phyloP scores from a whole-genome alignment of 1,139 yeast genomes.

The Pichia sp. region DNA sequence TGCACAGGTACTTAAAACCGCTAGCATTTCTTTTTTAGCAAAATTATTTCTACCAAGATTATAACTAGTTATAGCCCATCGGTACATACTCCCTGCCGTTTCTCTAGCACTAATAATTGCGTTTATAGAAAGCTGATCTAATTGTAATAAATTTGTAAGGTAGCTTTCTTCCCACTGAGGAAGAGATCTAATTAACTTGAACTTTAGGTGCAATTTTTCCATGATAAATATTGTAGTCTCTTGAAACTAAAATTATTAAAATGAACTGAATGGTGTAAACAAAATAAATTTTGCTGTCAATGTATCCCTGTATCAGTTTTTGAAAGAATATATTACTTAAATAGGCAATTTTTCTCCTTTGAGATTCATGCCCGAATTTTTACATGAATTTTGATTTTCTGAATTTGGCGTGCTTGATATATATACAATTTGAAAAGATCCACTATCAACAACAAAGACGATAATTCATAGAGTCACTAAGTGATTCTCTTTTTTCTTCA shows the following conservation, averaged over 20 bases:
- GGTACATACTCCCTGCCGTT: neutral
- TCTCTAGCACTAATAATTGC: neutral
- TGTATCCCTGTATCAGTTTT: too few species aligned
- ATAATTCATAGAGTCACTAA: too few species aligned
- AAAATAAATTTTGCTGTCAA: too few species aligned
- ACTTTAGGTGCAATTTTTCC: too few species aligned
- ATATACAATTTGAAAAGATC: too few species aligned
- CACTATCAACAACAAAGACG: too few species aligned
- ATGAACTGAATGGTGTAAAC: too few species aligned
- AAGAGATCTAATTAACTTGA: neutral
- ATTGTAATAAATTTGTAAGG: conserved; percentile 1
- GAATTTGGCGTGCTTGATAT: too few species aligned
- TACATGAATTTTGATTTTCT: neutral
- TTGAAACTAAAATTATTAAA: too few species aligned
- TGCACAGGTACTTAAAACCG: neutral
- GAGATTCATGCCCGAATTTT: neutral
- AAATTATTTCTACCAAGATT: conserved; percentile 5
- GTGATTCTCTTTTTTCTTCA: neutral
- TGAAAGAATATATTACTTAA: too few species aligned
- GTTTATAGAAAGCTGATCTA: neutral
- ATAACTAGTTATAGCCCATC: neutral
- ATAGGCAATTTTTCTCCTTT: too few species aligned
- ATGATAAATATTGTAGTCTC: too few species aligned
- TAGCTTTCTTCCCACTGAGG: conserved; percentile 6
- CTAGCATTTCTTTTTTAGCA: neutral